Evolutionary conservation across 1,284 basidiomycete species (phyloP).

Genomic region (Sporisorium reilianum): DNA sequence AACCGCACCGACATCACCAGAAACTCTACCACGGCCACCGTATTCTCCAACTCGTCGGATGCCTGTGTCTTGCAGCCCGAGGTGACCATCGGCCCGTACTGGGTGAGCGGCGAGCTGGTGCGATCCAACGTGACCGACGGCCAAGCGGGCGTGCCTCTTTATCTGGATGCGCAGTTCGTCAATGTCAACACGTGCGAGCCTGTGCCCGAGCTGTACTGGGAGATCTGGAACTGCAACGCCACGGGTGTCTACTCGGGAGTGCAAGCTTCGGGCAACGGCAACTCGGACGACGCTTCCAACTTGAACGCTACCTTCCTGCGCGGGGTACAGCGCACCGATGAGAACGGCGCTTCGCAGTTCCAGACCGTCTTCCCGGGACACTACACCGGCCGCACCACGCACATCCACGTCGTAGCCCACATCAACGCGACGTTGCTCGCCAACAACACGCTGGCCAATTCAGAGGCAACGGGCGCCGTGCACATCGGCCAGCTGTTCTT

Average conservation of each 20-base stretch:
- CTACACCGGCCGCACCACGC: slow-evolving; percentile 10
- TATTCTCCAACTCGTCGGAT: neutral
- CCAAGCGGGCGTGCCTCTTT: slow-evolving; percentile 2
- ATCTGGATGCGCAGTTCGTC: slow-evolving; percentile 7
- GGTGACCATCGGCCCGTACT: slow-evolving; percentile 13
- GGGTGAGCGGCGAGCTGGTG: slow-evolving; percentile 9
- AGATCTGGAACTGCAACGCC: slow-evolving; percentile 11
- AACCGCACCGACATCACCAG: slow-evolving; percentile 1
- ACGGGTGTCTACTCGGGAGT: slow-evolving; percentile 15
- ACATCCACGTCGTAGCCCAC: slow-evolving; percentile 13
- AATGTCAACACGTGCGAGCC: slow-evolving; percentile 14
- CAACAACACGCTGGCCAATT: slow-evolving; percentile 5
- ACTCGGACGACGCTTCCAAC: slow-evolving; percentile 1
- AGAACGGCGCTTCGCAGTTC: slow-evolving; percentile 1
- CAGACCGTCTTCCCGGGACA: slow-evolving; percentile 10
- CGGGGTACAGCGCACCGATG: slow-evolving; percentile 4
- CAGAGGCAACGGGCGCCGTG: neutral
- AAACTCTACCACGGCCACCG: neutral
- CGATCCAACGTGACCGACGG: slow-evolving; percentile 6
- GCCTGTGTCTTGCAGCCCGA: slow-evolving; percentile 10
- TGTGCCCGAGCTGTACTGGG: slow-evolving; percentile 5
- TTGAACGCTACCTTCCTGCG: slow-evolving; percentile 11
- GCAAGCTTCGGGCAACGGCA: slow-evolving; percentile 6
- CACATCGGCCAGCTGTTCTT: slow-evolving; percentile 20
- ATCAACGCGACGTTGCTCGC: slow-evolving; percentile 8